phyloP scores from a whole-genome alignment of 2,329 filamentous ascomycete species.

The Aulographum hederae region DNA sequence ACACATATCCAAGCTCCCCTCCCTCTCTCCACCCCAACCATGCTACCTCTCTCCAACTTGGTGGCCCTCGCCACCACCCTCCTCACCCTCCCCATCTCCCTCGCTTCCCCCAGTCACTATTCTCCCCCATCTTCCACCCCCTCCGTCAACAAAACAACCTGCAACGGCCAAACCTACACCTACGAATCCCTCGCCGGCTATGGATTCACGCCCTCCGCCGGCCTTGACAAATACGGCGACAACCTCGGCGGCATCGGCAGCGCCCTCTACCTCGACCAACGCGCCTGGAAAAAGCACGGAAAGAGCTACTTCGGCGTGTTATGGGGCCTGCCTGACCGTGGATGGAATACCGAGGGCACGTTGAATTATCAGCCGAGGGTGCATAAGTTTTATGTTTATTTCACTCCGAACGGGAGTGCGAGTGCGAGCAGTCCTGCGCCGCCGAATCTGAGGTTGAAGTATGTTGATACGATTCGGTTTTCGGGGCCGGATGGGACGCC shows the following conservation, averaged over 20 bases:
- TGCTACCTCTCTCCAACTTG: too few relatives aligned
- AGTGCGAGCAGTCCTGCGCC: slow-evolving; percentile 32
- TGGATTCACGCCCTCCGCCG: slow-evolving; percentile 38
- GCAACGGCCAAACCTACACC: slow-evolving; percentile 42
- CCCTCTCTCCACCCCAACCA: too few relatives aligned
- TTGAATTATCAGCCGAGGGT: slow-evolving; percentile 49
- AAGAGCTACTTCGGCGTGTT: slow-evolving; percentile 41
- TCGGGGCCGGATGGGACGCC: slow-evolving; percentile 43
- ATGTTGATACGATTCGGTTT: slow-evolving; percentile 47
- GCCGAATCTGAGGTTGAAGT: slow-evolving; percentile 43
- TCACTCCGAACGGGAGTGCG: slow-evolving; percentile 34
- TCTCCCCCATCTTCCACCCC: neutral
- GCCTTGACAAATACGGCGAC: slow-evolving; percentile 48
- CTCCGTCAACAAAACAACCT: slow-evolving; percentile 12
- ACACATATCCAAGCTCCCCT: too few relatives aligned
- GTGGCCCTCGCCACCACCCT: too few relatives aligned
- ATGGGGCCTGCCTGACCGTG: slow-evolving; percentile 47
- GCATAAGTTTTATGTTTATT: slow-evolving; percentile 45
- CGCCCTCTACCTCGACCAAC: slow-evolving; percentile 41
- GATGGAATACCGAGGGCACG: slow-evolving; percentile 58
- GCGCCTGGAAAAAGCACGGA: slow-evolving; percentile 36
- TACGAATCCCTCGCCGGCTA: slow-evolving; percentile 52
- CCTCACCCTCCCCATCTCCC: too few relatives aligned
- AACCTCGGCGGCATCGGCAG: slow-evolving; percentile 51
- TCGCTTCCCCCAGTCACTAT: too few relatives aligned